These are phyloP conservation scores for Sequoia sempervirens DNA, from an alignment of 75 land plant genomes.

Conservation along the genomic window DNA sequence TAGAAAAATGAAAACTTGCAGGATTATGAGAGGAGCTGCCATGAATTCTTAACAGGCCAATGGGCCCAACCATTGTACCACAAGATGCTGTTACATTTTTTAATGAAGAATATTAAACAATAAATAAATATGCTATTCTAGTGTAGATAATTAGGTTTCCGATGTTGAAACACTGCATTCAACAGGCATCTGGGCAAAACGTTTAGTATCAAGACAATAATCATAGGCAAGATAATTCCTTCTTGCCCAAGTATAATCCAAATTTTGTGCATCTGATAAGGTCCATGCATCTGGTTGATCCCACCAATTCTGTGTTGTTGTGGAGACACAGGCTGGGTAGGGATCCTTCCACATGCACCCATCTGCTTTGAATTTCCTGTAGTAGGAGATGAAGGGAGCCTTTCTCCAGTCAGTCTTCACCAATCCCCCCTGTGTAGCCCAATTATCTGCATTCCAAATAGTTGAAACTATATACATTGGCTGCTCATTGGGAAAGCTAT, in stretches of 20 bases:
- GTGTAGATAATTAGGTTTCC: not conserved
- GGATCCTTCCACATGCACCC: conserved; percentile 74
- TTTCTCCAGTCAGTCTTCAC: conserved; percentile 76
- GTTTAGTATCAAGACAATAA: conserved; percentile 62
- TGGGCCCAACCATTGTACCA: not conserved
- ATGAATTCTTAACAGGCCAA: not conserved
- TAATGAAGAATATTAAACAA: not conserved
- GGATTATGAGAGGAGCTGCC: not conserved
- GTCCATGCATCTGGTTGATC: conserved; percentile 60
- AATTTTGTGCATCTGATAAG: conserved; percentile 39
- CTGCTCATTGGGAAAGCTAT: conserved; percentile 59
- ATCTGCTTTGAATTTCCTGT: conserved; percentile 68
- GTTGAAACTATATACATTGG: conserved; percentile 79
- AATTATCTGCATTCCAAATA: conserved; percentile 83
- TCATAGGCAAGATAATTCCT: conserved; percentile 67
- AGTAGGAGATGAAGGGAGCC: conserved; percentile 75
- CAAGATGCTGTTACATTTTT: not conserved
- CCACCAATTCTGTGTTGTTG: conserved; percentile 70
- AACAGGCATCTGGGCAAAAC: conserved; percentile 46
- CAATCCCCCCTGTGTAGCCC: conserved; percentile 77
- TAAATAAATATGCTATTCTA: not conserved
- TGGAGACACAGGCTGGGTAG: conserved; percentile 61
- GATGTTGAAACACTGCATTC: conserved; percentile 36
- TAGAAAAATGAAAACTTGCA: not conserved
- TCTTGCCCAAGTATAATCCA: conserved; percentile 47